Percentiles rank a stretch among this genome's conserved stretches.
These are phyloP conservation scores for Vigna reflexopilosa DNA, from an alignment of 306 rosid species.

Conservation along the genomic window DNA sequence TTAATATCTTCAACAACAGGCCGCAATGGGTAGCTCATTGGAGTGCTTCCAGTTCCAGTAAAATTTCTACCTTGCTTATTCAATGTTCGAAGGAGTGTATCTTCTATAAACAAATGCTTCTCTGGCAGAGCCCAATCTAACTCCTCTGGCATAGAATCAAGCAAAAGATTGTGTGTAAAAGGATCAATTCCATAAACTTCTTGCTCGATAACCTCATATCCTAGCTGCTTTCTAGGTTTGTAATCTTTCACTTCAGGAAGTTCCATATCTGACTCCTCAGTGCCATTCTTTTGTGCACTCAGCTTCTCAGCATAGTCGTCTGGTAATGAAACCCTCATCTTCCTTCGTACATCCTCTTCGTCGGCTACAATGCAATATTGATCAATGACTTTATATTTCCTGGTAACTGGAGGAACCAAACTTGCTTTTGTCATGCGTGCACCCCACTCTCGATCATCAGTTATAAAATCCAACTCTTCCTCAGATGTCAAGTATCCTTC, in stretches of 20 bases:
- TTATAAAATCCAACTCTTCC: constrained; percentile 62
- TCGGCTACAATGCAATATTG: constrained; percentile 83
- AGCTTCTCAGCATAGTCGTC: constrained; percentile 95
- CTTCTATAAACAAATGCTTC: constrained; percentile 90
- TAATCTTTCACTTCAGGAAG: constrained; percentile 97
- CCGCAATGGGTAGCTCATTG: constrained; percentile 79
- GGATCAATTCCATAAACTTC: constrained; percentile 99
- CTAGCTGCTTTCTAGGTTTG: constrained; percentile 95
- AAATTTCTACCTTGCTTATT: constrained; percentile 82
- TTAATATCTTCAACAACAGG: constrained; percentile 86
- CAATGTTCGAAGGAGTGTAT: constrained; percentile 79
- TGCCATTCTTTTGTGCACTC: constrained; percentile 88
- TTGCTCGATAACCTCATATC: constrained; percentile 90
- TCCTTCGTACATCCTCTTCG: constrained; percentile 89
- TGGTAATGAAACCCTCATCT: constrained; percentile 94
- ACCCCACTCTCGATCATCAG: constrained; percentile 98
- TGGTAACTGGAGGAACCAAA: constrained; percentile 98
- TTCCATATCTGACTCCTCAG: constrained; percentile 97
- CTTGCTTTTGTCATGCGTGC: constrained; percentile 99
- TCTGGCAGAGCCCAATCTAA: constrained; percentile 80
- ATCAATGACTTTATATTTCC: constrained; percentile 94
- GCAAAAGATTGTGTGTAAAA: constrained; percentile 94
- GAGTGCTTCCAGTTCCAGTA: constrained; percentile 88
- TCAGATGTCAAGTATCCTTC: constrained; percentile 60
- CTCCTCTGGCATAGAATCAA: constrained; percentile 94